Percentiles rank a stretch among this genome's conserved stretches.
These are phyloP conservation scores for Aspergillus fischeri DNA, from an alignment of 2,329 filamentous ascomycete species.

Conservation along the genomic window DNA sequence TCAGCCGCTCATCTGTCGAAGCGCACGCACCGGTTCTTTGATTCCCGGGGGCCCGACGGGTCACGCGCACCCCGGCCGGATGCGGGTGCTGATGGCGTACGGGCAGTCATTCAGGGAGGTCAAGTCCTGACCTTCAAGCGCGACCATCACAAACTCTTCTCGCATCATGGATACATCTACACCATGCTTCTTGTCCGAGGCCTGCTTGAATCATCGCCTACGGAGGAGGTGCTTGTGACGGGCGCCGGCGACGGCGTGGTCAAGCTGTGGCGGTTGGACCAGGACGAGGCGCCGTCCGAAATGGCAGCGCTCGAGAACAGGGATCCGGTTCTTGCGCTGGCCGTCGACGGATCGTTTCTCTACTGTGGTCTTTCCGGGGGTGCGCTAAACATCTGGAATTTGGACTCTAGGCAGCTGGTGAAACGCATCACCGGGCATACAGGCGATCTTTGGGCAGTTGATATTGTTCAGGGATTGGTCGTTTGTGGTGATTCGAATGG, in stretches of 20 bases:
- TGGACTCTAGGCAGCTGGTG: conserved; percentile 87
- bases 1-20: conserved; percentile 68
- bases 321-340: conserved; percentile 69
- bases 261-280: conserved; percentile 81
- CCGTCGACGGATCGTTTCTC: conserved; percentile 83
- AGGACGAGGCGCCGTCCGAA: conserved; percentile 57
- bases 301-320: conserved; percentile 64
- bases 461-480: conserved; percentile 78
- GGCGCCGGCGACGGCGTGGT: conserved; percentile 92
- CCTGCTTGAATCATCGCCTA: conserved; percentile 62
- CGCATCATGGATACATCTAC: conserved; percentile 93
- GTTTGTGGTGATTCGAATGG: conserved; percentile 89
- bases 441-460: conserved; percentile 79
- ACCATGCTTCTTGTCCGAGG: conserved; percentile 86
- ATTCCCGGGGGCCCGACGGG: conserved; percentile 81
- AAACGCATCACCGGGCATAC: conserved; percentile 77
- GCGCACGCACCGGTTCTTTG: conserved; percentile 85
- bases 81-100: conserved; percentile 50
- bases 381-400: conserved; percentile 91
- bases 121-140: conserved; percentile 75
- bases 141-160: conserved; percentile 78
- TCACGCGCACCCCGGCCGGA: conserved; percentile 69
- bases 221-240: conserved; percentile 74
- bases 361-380: conserved; percentile 87
- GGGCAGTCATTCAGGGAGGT: conserved; percentile 52